A percentile compares a stretch with the other conserved stretches of the same genome.
These are phyloP conservation scores for Sarcodon sp. DNA, from an alignment of 768 basidiomycete genomes.

Conservation along the genomic window DNA sequence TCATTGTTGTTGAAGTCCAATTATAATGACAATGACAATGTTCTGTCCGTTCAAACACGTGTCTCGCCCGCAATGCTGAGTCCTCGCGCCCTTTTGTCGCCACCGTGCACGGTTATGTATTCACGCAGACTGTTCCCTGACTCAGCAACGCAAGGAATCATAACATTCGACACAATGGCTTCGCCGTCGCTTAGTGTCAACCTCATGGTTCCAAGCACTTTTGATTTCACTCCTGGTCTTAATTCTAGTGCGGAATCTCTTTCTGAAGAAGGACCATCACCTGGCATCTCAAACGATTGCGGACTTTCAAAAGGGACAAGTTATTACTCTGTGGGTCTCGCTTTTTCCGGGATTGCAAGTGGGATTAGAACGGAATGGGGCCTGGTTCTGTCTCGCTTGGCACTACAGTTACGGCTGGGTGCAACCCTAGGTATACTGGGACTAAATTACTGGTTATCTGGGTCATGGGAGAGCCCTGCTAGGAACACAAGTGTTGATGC, in stretches of 20 bases:
- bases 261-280: constrained; percentile 1
- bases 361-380: constrained; percentile 38
- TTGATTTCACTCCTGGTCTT: constrained; percentile 18
- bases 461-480: background rate
- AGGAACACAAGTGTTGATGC: constrained; percentile 27
- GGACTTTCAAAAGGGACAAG: constrained; percentile 35
- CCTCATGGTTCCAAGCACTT: constrained; percentile 7
- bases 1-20: constrained; percentile 26
- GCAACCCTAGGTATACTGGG: constrained; percentile 37
- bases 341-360: constrained; percentile 33
- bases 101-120: constrained; percentile 29
- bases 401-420: constrained; percentile 34
- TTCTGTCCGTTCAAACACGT: constrained; percentile 3
- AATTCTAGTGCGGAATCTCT: constrained; percentile 10
- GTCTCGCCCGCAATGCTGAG: background rate
- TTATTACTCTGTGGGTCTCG: constrained; percentile 35
- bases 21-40: constrained; percentile 38
- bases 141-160: constrained; percentile 31
- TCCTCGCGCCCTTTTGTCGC: constrained; percentile 14
- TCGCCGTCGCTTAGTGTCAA: constrained; percentile 31
- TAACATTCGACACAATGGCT: constrained; percentile 24
- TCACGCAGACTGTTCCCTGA: constrained; percentile 39
- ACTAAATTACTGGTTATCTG: constrained; percentile 5
- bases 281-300: constrained; percentile 30
- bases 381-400: constrained; percentile 40